Evolutionary conservation across 768 basidiomycete genomes (phyloP).

Genomic region (Tephrocybe sp.): DNA sequence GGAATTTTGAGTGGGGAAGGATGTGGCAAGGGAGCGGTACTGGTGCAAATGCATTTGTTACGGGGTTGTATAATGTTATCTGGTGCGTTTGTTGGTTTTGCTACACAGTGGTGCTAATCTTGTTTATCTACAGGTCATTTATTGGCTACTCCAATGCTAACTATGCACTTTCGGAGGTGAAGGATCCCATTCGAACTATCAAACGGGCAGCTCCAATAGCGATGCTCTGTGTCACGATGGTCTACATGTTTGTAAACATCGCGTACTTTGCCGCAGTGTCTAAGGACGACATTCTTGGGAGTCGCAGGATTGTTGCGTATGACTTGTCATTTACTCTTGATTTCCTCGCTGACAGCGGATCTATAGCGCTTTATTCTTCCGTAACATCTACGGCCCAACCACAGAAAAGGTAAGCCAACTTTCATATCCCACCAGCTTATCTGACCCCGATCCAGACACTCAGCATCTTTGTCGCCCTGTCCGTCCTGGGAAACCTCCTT

Average conservation of each 20-base stretch:
- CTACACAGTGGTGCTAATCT: background rate
- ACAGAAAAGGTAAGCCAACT: constrained; percentile 51
- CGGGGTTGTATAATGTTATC: constrained; percentile 67
- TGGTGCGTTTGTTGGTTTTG: constrained; percentile 43
- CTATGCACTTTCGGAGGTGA: constrained; percentile 70
- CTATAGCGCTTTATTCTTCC: constrained; percentile 67
- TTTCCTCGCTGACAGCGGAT: background rate
- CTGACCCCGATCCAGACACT: constrained; percentile 39
- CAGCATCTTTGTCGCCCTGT: constrained; percentile 62
- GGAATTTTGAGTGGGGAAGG: constrained; percentile 58
- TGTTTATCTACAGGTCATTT: constrained; percentile 55
- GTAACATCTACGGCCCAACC: constrained; percentile 64
- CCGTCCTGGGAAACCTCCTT: constrained; percentile 64
- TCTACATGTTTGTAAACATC: constrained; percentile 67
- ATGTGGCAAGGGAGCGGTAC: constrained; percentile 65
- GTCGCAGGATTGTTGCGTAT: constrained; percentile 68
- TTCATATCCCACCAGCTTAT: background rate
- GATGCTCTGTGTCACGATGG: constrained; percentile 53
- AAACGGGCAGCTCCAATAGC: constrained; percentile 70
- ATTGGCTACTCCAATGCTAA: constrained; percentile 76
- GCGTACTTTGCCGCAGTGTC: constrained; percentile 78
- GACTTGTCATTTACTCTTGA: constrained; percentile 19
- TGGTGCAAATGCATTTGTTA: constrained; percentile 60
- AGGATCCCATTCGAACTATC: constrained; percentile 69
- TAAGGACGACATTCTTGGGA: constrained; percentile 65